A percentile compares a stretch with the other conserved stretches of the same genome.
phyloP scores from a whole-genome alignment of 257 asterid species.

The Solanum dulcamara region DNA sequence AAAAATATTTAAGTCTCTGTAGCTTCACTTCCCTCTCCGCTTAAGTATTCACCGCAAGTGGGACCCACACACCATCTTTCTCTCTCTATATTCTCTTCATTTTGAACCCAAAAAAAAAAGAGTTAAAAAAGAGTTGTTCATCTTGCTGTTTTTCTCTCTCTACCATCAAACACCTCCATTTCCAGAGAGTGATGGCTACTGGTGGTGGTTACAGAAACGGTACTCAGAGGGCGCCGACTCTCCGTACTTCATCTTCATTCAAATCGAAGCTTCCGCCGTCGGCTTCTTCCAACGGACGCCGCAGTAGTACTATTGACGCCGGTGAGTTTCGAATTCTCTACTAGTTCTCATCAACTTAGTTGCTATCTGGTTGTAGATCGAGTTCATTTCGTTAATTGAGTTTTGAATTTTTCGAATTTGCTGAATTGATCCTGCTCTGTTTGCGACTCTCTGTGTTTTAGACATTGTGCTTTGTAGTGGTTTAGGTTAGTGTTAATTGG shows the following conservation, averaged over 20 bases:
- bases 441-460: neutral
- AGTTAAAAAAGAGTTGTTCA: neutral
- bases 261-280: conserved; percentile 66
- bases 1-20: neutral
- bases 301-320: conserved; percentile 54
- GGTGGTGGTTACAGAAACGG: conserved; percentile 59
- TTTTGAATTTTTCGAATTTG: neutral
- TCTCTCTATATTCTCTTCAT: neutral
- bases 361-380: neutral
- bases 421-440: neutral
- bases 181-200: conserved; percentile 42
- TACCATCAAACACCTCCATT: neutral
- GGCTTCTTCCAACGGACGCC: conserved; percentile 44
- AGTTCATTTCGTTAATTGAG: neutral
- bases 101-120: neutral
- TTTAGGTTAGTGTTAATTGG: neutral
- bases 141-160: neutral
- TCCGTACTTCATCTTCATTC: conserved; percentile 71
- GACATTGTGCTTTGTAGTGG: neutral
- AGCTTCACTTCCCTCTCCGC: neutral
- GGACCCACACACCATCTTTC: conserved; percentile 3
- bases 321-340: conserved; percentile 36
- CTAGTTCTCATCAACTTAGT: neutral
- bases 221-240: conserved; percentile 43
- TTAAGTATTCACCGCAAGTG: conserved; percentile 11